These are phyloP conservation scores for Scopulariopsis brevicaulis DNA, from an alignment of 2,329 filamentous ascomycete genomes.

Conservation along the genomic window DNA sequence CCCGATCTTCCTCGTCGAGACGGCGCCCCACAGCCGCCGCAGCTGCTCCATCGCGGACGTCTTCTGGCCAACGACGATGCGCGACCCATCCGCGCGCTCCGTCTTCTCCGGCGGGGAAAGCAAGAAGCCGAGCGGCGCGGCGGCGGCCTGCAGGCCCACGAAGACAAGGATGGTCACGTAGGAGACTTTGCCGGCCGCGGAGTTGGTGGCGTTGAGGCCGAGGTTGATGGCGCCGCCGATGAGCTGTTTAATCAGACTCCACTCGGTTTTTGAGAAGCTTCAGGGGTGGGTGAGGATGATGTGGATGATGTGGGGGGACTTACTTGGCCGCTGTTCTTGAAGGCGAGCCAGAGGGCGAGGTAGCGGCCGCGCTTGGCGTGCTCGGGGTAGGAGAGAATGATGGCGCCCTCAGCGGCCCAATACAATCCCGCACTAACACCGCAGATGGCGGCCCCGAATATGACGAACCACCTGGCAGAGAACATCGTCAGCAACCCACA, in stretches of 20 bases:
- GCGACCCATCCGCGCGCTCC: conserved; percentile 12
- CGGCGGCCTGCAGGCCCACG: background rate
- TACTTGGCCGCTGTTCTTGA: conserved; percentile 32
- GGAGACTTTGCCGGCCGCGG: background rate
- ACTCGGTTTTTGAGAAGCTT: background rate
- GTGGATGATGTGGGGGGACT: too few species aligned
- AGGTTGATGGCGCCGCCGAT: conserved; percentile 33
- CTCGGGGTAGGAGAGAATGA: conserved; percentile 36
- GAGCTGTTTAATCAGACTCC: conserved; percentile 16
- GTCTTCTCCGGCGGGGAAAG: conserved; percentile 15
- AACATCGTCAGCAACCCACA: background rate
- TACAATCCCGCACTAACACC: conserved; percentile 36
- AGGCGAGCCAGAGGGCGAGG: conserved; percentile 50
- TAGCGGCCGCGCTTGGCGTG: conserved; percentile 31
- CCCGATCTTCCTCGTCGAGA: conserved; percentile 1
- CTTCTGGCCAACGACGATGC: background rate
- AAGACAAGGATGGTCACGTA: background rate
- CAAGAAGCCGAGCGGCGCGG: background rate
- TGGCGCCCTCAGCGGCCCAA: conserved; percentile 37
- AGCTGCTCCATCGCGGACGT: background rate
- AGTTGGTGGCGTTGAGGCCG: conserved; percentile 22
- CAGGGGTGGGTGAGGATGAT: too few species aligned
- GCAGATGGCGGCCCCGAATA: conserved; percentile 33
- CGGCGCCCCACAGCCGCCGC: conserved; percentile 1
- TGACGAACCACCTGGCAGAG: conserved; percentile 33